A percentile compares a stretch with the other conserved stretches of the same genome.
phyloP scores from a whole-genome alignment of 2,329 filamentous ascomycete genomes.

The Aureobasidium namibiae region DNA sequence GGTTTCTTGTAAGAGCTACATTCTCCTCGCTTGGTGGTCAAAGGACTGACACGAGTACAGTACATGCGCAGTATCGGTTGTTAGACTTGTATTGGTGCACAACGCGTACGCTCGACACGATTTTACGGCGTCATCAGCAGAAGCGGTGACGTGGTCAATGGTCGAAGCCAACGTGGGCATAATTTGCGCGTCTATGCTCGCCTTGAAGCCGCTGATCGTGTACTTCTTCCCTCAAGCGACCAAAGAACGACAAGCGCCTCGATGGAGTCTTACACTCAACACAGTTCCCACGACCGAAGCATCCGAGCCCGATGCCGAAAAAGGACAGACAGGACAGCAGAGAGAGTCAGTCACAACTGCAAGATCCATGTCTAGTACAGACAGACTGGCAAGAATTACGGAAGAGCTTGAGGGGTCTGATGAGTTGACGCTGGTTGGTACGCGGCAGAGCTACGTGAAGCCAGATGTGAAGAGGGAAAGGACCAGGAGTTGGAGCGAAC shows the following conservation, averaged over 20 bases:
- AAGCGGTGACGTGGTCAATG: slow-evolving; percentile 33
- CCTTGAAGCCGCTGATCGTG: slow-evolving; percentile 34
- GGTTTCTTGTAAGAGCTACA: slow-evolving; percentile 28
- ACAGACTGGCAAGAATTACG: neutral
- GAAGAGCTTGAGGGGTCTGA: slow-evolving; percentile 1
- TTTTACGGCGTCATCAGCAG: slow-evolving; percentile 26
- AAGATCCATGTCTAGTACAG: neutral
- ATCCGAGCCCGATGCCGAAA: neutral
- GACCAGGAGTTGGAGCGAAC: neutral
- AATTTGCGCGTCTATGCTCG: slow-evolving; percentile 36
- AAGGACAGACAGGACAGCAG: neutral
- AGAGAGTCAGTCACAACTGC: neutral
- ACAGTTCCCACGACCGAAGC: neutral
- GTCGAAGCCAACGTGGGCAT: slow-evolving; percentile 38
- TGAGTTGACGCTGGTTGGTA: neutral
- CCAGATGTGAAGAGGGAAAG: neutral
- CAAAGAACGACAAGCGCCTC: slow-evolving; percentile 18
- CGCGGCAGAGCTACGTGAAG: neutral
- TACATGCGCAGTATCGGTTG: slow-evolving; percentile 7
- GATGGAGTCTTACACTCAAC: slow-evolving; percentile 7
- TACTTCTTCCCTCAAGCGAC: slow-evolving; percentile 24
- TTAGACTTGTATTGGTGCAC: slow-evolving; percentile 6
- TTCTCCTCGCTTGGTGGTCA: slow-evolving; percentile 14
- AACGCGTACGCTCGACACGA: neutral
- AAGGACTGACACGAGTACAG: neutral